Percentiles rank a stretch among this genome's conserved stretches.
Conservation (phyloP, 345 rosid genomes). For the Brassica cretica region DNA sequence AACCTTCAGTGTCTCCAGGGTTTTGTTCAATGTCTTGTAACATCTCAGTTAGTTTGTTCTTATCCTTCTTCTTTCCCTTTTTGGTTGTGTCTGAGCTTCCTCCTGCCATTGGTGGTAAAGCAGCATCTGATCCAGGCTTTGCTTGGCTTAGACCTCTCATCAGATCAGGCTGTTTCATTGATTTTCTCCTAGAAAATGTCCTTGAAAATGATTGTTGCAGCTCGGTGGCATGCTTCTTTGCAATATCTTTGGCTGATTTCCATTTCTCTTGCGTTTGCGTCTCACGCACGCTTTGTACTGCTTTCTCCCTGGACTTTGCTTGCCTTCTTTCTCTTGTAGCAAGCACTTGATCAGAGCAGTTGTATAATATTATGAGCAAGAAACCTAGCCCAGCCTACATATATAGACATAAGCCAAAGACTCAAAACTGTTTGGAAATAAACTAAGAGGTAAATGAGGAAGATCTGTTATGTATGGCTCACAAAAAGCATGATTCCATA, state of each 20-base stretch:
- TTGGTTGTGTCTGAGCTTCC: constrained; percentile 32
- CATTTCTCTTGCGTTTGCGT: constrained; percentile 78
- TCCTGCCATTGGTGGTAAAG: constrained; percentile 50
- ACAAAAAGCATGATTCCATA: constrained; percentile 90
- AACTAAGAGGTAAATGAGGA: neutral
- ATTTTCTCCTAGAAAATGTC: constrained; percentile 74
- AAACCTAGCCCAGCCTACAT: constrained; percentile 76
- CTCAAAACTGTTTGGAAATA: neutral
- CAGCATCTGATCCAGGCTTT: constrained; percentile 67
- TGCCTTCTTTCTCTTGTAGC: constrained; percentile 84
- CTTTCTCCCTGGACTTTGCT: constrained; percentile 86
- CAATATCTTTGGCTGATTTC: constrained; percentile 88
- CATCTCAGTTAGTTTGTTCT: constrained; percentile 74
- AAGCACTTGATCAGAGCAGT: constrained; percentile 96
- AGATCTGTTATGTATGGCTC: constrained; percentile 47
- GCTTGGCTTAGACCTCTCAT: constrained; percentile 55
- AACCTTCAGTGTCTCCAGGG: constrained; percentile 70
- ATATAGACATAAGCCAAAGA: neutral
- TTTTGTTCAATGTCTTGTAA: constrained; percentile 73
- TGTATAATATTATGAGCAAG: constrained; percentile 76
- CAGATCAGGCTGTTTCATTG: constrained; percentile 52
- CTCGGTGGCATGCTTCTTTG: constrained; percentile 72
- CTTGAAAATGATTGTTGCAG: constrained; percentile 74
- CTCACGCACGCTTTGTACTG: constrained; percentile 84
- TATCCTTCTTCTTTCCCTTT: constrained; percentile 67